Percentiles rank a stretch among this genome's conserved stretches.
Evolutionary conservation across 352 stramenopile genomes (phyloP).

Genomic region (Blastocystis sp.): DNA sequence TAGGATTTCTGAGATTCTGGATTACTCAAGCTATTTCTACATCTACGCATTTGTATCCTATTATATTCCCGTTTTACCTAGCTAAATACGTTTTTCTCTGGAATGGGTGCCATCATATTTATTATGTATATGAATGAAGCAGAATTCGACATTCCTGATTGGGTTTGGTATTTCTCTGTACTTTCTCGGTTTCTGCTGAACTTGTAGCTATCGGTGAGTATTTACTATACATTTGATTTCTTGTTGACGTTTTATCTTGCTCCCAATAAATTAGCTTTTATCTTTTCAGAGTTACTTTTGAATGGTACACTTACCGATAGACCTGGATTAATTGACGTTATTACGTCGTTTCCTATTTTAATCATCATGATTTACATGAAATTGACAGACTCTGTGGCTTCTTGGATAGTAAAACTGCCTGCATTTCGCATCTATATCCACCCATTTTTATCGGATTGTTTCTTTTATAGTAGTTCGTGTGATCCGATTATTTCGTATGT

Average conservation of each 20-base stretch:
- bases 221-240: constrained; percentile 54
- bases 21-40: constrained; percentile 50
- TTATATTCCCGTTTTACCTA: not conserved
- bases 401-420: constrained; percentile 43
- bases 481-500: constrained; percentile 37
- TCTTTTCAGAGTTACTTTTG: not conserved
- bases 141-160: constrained; percentile 7
- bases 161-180: constrained; percentile 53
- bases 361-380: constrained; percentile 57
- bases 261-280: constrained; percentile 28
- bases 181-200: not conserved
- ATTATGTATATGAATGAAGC: constrained; percentile 57
- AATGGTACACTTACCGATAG: not conserved
- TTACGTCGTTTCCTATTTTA: constrained; percentile 20
- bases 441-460: not conserved
- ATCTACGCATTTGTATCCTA: not conserved
- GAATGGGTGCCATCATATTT: constrained; percentile 25
- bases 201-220: constrained; percentile 10
- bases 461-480: not conserved
- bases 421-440: constrained; percentile 53
- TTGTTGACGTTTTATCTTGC: constrained; percentile 40
- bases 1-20: not conserved
- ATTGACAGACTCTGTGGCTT: not conserved
- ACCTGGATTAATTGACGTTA: constrained; percentile 16
- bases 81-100: constrained; percentile 54